Evolutionary conservation across 768 basidiomycete genomes (phyloP), one percentile per base, ranked within the genome.

Genomic region (Phaeolepiota aurea): DNA sequence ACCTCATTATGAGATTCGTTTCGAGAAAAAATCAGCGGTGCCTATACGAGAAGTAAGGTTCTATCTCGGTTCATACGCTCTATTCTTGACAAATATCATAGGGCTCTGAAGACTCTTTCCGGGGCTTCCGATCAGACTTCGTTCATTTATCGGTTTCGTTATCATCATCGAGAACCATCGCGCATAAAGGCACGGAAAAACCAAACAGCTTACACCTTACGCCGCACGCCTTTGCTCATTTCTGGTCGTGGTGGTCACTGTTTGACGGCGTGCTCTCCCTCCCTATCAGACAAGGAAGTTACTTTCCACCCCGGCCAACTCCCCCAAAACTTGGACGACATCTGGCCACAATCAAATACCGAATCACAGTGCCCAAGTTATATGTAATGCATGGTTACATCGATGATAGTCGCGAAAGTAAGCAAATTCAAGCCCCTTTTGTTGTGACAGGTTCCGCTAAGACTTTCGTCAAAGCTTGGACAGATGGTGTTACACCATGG

Each of bases 121-220:
- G 76, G 44, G 86, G 77, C 5, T 96, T 97, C 59, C 82, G 93
- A 23, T 94, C 91, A 3, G 85, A 97, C 60, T 93, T 89, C 55
- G 82, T 97, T 35, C 93, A 98, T 57, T 72, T 93, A 41, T 91
- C 91, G 0, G 71, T 91, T 30, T 96, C 93, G 1, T 64, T 96
- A 49, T 74, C 76, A 18, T 84, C 86, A 2, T 81, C 81, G 4
- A 65, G 77, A 15, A 62, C 61, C 43, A 55, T 47, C 25, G 48
- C 57, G 30, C 58, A 53, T 33, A 40, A 41, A 23, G 56, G 50
- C 46, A 47, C 46, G 5, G 48, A 47, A 10, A 56, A 60, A 23
- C 65, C 74, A 22, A 93, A 82, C 61, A 87, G 75, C 49, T 64
- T 97, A 41, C 86, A 98, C 58, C 74, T 94, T 21, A 87, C 84